Conservation (phyloP, 805 yeast genomes). For the Zygosaccharomyces siamensis region DNA sequence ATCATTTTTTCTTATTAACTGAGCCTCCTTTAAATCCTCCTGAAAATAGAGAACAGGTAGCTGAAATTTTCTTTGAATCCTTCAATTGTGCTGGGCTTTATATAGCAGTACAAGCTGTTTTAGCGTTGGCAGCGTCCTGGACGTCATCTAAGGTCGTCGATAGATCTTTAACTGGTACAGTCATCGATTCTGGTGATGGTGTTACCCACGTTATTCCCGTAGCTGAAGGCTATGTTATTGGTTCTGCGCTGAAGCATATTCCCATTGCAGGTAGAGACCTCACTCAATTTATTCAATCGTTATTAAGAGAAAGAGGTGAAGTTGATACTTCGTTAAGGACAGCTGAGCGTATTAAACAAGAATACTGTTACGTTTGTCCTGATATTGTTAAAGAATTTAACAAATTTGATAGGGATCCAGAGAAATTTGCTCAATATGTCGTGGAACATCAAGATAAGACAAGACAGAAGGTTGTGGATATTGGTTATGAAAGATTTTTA, state of each 20-base stretch:
- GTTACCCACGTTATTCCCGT: constrained; percentile 99
- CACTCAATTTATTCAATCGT: constrained; percentile 85
- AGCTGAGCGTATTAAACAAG: constrained; percentile 95
- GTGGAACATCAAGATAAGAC: constrained; percentile 74
- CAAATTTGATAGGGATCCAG: constrained; percentile 91
- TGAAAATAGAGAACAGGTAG: constrained; percentile 96
- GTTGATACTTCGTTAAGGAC: constrained; percentile 88
- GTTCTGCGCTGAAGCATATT: constrained; percentile 92
- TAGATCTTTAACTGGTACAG: constrained; percentile 95
- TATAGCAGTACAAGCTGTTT: constrained; percentile 97
- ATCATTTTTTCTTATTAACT: constrained; percentile 89
- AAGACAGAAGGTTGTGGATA: constrained; percentile 68
- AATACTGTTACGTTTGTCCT: constrained; percentile 95
- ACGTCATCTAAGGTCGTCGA: constrained; percentile 93
- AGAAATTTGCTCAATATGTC: constrained; percentile 86
- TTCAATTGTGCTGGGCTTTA: constrained; percentile 98
- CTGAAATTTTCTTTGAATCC: constrained; percentile 97
- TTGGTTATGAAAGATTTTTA: constrained; percentile 94
- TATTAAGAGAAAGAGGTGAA: constrained; percentile 96
- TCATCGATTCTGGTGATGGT: constrained; percentile 98
- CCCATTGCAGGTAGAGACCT: constrained; percentile 99
- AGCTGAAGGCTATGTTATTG: constrained; percentile 98
- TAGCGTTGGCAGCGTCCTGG: constrained; percentile 99
- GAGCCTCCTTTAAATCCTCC: constrained; percentile 99
- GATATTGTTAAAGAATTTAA: constrained; percentile 95